phyloP scores from a whole-genome alignment of 768 basidiomycete species.

The Kwoniella sp. region DNA sequence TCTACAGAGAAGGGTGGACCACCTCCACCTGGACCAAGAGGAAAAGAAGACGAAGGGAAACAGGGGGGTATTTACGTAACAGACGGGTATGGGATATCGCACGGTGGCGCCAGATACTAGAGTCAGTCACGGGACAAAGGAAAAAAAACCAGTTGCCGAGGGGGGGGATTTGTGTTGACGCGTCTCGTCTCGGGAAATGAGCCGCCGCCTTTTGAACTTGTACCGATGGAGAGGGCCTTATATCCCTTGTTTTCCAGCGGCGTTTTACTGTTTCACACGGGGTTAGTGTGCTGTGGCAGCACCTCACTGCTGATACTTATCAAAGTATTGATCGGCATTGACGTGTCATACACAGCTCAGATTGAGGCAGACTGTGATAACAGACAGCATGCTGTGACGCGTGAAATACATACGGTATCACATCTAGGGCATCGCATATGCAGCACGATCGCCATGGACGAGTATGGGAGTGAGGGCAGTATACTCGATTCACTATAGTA shows the following conservation, averaged over 20 bases:
- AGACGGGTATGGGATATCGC: not conserved
- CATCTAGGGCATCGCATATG: no score
- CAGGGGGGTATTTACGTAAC: conserved; percentile 1
- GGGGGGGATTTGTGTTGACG: not conserved
- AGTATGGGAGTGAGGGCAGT: no score
- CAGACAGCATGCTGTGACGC: no score
- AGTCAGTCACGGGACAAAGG: not conserved
- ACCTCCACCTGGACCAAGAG: conserved; percentile 25
- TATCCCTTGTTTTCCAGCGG: not conserved
- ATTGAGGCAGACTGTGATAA: no score
- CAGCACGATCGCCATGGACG: no score
- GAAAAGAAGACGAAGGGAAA: not conserved
- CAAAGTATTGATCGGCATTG: not conserved
- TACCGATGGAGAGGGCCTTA: not conserved
- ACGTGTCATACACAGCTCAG: no score
- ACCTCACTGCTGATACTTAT: no score
- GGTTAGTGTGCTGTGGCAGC: not conserved
- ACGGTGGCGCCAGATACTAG: no score
- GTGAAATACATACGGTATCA: no score
- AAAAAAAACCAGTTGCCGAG: not conserved
- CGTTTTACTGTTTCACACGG: not conserved
- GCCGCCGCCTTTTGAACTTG: not conserved
- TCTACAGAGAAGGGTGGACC: conserved; percentile 17
- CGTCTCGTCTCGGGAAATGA: not conserved
- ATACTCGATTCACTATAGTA: no score